Evolutionary conservation across 345 rosid genomes (phyloP), one percentile per base, ranked within the genome.

Genomic region (Boechera retrofracta): DNA sequence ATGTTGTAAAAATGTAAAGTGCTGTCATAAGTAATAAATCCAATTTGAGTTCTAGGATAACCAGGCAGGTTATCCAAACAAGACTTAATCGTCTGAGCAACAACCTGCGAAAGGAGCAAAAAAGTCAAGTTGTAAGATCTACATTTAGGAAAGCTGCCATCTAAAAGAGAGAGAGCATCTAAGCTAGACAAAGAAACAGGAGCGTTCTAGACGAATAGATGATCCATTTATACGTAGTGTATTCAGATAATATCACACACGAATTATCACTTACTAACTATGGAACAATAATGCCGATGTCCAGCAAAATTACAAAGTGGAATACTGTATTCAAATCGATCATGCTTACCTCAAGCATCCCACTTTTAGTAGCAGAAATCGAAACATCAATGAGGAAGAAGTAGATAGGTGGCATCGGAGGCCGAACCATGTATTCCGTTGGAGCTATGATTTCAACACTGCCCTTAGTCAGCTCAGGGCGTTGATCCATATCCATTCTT

Each of bases 381-480:
- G 98, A 96, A 72, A 96, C 99, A 69, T 96, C 99, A 64, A 96
- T 91, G 69, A 96, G 96, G 75, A 96, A 96, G 82, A 96, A 96
- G 80, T 91, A 96, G 41, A 87, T 78, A 18, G 99, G 99, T 5
- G 97, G 97, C 98, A 93, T 93, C 64, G 97, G 99, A 53, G 99
- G 99, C 84, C 98, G 97, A 85, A 96, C 99, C 99, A 96, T 96
- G 82, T 93, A 96, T 76, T 96, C 99, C 10, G 97, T 89, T 66
- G 99, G 97, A 82, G 98, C 98, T 78, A 96, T 89, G 82, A 87
- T 89, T 74, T 96, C 99, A 67, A 93, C 95, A 85, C 97, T 93
- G 5, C 99, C 98, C 82, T 88, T 85, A 15, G 73, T 88, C 79
- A 96, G 98, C 79, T 96, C 99, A 81, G 95, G 98, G 79, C 99